phyloP scores from a whole-genome alignment of 148 eudicot species.

The Pharnaceum exiguum region DNA sequence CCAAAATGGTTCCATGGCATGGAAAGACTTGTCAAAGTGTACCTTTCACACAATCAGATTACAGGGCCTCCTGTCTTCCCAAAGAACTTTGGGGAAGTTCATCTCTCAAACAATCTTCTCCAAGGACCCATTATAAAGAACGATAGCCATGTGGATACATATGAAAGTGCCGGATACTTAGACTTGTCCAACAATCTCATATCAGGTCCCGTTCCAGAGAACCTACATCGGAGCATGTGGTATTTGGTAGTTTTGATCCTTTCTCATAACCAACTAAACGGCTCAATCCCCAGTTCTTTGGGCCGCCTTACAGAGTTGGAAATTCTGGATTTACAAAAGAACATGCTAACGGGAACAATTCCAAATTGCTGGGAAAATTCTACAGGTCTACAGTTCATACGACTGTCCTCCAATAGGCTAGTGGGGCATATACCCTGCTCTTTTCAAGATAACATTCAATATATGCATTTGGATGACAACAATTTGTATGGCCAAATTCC shows the following conservation, averaged over 20 bases:
- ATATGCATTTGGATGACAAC: conserved; percentile 9
- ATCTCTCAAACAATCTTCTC: too few species aligned
- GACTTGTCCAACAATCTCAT: too few species aligned
- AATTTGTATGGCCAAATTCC: conserved; percentile 2
- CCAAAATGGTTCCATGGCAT: background rate
- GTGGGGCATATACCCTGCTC: conserved; percentile 14
- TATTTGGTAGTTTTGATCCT: background rate
- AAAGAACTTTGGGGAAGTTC: too few species aligned
- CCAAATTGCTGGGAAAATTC: conserved; percentile 11
- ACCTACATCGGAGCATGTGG: too few species aligned
- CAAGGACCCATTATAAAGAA: too few species aligned
- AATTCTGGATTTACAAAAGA: background rate
- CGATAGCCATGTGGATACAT: too few species aligned
- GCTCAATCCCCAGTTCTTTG: conserved; percentile 7
- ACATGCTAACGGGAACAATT: conserved; percentile 4
- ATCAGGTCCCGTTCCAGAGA: too few species aligned
- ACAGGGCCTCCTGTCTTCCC: too few species aligned
- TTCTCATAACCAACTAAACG: conserved; percentile 1
- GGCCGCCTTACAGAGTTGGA: background rate
- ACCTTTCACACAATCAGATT: too few species aligned
- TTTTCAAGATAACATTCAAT: background rate
- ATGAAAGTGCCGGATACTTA: too few species aligned
- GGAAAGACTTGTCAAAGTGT: too few species aligned
- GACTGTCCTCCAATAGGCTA: conserved; percentile 16
- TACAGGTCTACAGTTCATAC: background rate